phyloP scores from a whole-genome alignment of 208 protist species.

The Trypanosoma caninum region DNA sequence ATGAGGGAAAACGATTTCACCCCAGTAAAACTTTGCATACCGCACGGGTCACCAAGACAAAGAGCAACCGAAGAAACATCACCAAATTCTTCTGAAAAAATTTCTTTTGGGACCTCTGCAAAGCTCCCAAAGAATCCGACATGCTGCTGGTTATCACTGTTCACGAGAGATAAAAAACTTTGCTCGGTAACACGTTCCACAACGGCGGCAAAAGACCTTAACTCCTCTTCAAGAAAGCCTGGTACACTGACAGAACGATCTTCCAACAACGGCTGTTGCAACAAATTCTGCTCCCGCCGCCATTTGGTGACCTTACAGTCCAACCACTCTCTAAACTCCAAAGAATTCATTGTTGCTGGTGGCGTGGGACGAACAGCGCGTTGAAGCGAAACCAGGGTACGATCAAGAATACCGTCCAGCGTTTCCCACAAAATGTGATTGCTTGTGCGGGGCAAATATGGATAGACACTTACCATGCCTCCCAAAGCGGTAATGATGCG shows the following conservation, averaged over 20 bases:
- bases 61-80: neutral
- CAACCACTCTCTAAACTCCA: conserved; percentile 83
- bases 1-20: conserved; percentile 51
- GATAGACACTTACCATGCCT: conserved; percentile 92
- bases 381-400: conserved; percentile 56
- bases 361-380: conserved; percentile 54
- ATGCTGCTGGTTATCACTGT: neutral
- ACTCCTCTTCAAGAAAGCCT: conserved; percentile 71
- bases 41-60: neutral
- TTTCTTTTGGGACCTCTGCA: neutral
- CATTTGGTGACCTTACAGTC: conserved; percentile 62
- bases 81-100: neutral
- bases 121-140: neutral
- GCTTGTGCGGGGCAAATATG: conserved; percentile 87
- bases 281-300: conserved; percentile 50
- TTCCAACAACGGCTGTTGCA: conserved; percentile 19
- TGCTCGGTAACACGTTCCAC: conserved; percentile 74
- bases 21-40: neutral
- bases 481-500: conserved; percentile 93
- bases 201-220: conserved; percentile 48
- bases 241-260: conserved; percentile 44
- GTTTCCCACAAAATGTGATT: conserved; percentile 93
- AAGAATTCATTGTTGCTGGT: conserved; percentile 34
- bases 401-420: conserved; percentile 76
- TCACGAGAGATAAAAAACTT: conserved; percentile 33